Evolutionary conservation across 306 rosid genomes (phyloP).

Genomic region (Quercus berberidifolia): DNA sequence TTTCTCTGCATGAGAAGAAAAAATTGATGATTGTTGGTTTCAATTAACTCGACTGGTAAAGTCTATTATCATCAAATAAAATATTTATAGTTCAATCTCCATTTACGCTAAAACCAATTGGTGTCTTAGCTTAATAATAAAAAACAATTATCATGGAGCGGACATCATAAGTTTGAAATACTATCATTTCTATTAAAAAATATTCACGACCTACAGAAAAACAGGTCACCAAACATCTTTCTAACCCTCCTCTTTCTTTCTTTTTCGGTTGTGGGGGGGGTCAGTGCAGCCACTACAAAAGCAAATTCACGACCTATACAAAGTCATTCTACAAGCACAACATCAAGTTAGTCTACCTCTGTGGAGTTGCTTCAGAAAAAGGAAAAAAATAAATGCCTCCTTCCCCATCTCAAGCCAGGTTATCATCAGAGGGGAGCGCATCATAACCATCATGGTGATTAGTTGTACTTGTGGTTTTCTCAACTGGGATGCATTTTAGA

Average conservation of each 20-base stretch:
- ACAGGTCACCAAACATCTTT: not conserved
- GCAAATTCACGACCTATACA: not conserved
- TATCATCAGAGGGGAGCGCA: constrained; percentile 59
- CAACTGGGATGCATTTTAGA: constrained; percentile 82
- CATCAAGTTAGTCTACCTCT: not conserved
- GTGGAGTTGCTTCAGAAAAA: not conserved
- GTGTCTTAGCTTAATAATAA: no score
- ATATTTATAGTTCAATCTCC: fast-evolving
- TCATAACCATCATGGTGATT: constrained; percentile 78
- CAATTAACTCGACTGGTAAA: no score
- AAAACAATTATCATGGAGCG: no score
- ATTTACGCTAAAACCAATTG: no score
- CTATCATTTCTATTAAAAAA: not conserved
- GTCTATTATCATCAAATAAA: no score
- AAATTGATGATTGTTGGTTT: no score
- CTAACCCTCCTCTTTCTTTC: not conserved
- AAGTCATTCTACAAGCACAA: not conserved
- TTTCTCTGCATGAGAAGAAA: no score
- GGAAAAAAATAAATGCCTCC: not conserved
- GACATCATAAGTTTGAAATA: no score
- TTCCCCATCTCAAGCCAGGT: constrained; percentile 33
- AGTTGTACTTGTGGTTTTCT: constrained; percentile 14
- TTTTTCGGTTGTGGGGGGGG: no score
- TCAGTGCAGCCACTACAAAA: not conserved
- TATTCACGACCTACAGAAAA: not conserved